phyloP scores from a whole-genome alignment of 2,329 filamentous ascomycete genomes.

The Colletotrichum lupini region DNA sequence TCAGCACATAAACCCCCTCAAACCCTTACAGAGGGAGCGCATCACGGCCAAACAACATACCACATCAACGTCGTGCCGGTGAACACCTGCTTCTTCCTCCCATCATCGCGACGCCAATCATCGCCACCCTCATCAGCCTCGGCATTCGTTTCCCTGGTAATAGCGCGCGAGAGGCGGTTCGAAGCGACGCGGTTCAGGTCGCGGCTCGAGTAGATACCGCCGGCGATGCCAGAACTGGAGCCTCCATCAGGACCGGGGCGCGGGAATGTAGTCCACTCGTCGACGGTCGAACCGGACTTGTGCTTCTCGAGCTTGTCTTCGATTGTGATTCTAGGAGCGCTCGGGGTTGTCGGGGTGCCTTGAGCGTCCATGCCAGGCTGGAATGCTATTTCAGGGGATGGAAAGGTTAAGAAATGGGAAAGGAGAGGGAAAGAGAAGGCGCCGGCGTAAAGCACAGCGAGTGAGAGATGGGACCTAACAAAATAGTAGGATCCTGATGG shows the following conservation, averaged over 20 bases:
- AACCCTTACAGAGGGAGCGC: too few relatives aligned
- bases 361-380: conserved; percentile 10
- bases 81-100: conserved; percentile 49
- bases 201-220: conserved; percentile 39
- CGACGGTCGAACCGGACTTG: conserved; percentile 23
- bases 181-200: conserved; percentile 34
- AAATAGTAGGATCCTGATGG: background rate
- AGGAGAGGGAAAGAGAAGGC: background rate
- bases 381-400: background rate
- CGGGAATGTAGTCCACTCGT: conserved; percentile 16
- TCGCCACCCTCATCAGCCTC: conserved; percentile 43
- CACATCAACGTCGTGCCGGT: conserved; percentile 48
- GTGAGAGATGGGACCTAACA: background rate
- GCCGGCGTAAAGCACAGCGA: conserved; percentile 23
- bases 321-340: conserved; percentile 23
- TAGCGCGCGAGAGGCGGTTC: conserved; percentile 38
- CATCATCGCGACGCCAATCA: conserved; percentile 46
- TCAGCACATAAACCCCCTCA: background rate
- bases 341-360: background rate
- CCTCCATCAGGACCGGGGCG: conserved; percentile 33
- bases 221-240: conserved; percentile 27
- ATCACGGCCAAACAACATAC: conserved; percentile 34
- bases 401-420: background rate
- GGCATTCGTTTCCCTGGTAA: conserved; percentile 38
- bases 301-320: conserved; percentile 26